A percentile compares a stretch with the other conserved stretches of the same genome.
Evolutionary conservation across 2,329 filamentous ascomycete species (phyloP).

Genomic region (Fusarium buharicum): DNA sequence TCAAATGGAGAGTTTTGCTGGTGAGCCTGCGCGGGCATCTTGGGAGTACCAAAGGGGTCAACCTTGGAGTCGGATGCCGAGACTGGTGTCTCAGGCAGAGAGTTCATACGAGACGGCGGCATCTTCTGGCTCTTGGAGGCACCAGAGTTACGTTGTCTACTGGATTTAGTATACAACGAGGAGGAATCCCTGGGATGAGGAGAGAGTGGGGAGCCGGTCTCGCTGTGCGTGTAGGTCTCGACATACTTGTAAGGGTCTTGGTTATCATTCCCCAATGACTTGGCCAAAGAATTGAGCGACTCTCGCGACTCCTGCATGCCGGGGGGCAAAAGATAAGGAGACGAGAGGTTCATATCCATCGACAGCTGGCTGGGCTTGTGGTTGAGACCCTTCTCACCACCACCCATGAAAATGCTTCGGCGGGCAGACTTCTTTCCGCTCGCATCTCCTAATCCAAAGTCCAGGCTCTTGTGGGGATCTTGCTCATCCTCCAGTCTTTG

Average conservation of each 20-base stretch:
- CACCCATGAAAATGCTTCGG: constrained; percentile 54
- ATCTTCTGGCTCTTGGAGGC: constrained; percentile 45
- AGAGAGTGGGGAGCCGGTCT: constrained; percentile 67
- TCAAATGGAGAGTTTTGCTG: constrained; percentile 37
- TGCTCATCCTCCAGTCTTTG: constrained; percentile 80
- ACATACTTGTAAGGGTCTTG: constrained; percentile 86
- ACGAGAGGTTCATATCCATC: constrained; percentile 79
- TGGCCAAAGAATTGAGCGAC: constrained; percentile 86
- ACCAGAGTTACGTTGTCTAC: constrained; percentile 50
- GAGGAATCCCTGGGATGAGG: constrained; percentile 56
- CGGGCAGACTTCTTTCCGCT: constrained; percentile 48
- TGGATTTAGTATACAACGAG: constrained; percentile 59
- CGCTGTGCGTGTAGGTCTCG: constrained; percentile 65
- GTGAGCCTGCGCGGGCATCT: constrained; percentile 46
- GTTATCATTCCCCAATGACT: constrained; percentile 75
- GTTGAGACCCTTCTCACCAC: constrained; percentile 63
- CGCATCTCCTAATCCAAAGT: constrained; percentile 80
- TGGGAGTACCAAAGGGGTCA: constrained; percentile 53
- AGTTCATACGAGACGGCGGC: constrained; percentile 53
- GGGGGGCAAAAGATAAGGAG: constrained; percentile 93
- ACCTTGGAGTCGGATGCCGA: constrained; percentile 48
- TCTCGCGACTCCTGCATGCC: constrained; percentile 81
- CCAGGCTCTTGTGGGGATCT: constrained; percentile 89
- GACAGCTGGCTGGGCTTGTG: constrained; percentile 67
- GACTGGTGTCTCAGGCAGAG: constrained; percentile 55